These are phyloP conservation scores for Globisporangium takayamanum DNA, from an alignment of 352 stramenopile species.

Conservation along the genomic window DNA sequence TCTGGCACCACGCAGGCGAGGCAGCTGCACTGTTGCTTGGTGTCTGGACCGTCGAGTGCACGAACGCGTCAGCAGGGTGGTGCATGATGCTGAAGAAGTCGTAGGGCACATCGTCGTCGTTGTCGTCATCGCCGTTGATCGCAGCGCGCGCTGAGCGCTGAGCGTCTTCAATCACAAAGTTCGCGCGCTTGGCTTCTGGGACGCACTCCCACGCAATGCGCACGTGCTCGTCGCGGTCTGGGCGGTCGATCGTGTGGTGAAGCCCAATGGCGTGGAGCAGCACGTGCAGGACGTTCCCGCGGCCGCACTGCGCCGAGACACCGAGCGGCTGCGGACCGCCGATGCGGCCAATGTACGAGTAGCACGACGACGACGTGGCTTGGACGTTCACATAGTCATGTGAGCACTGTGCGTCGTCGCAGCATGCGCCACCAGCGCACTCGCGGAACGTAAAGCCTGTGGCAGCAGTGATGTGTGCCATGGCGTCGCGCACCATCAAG, in stretches of 20 bases:
- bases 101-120: constrained; percentile 37
- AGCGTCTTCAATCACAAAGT: constrained; percentile 57
- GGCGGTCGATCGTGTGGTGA: constrained; percentile 61
- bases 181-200: constrained; percentile 48
- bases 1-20: constrained; percentile 51
- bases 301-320: constrained; percentile 57
- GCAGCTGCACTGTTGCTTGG: background rate
- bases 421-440: constrained; percentile 44
- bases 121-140: constrained; percentile 11
- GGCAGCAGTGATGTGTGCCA: constrained; percentile 49
- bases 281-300: constrained; percentile 78
- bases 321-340: constrained; percentile 54
- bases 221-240: constrained; percentile 71
- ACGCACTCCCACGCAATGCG: constrained; percentile 80
- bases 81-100: constrained; percentile 88
- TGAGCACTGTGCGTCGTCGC: constrained; percentile 30
- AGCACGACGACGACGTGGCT: constrained; percentile 53
- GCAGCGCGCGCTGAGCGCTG: background rate
- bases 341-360: constrained; percentile 74
- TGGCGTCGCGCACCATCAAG: constrained; percentile 39
- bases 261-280: constrained; percentile 67
- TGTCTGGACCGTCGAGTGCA: constrained; percentile 25
- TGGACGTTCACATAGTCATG: constrained; percentile 64
- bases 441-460: constrained; percentile 63
- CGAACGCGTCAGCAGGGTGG: constrained; percentile 61